Percentiles rank a stretch among this genome's conserved stretches.
Evolutionary conservation across 2,329 filamentous ascomycete genomes (phyloP).

Genomic region (Aureobasidium namibiae): DNA sequence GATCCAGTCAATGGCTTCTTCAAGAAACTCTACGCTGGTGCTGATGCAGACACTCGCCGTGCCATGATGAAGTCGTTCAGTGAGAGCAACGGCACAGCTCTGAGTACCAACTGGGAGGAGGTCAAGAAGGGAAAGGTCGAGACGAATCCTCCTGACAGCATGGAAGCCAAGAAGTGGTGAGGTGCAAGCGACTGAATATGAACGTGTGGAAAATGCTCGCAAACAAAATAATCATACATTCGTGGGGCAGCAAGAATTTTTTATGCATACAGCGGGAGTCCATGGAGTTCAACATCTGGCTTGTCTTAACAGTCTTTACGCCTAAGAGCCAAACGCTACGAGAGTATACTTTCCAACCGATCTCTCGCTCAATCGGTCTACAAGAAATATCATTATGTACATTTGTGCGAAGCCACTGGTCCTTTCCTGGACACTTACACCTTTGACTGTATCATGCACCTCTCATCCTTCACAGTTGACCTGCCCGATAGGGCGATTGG

Average conservation of each 20-base stretch:
- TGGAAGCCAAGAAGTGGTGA: conserved; percentile 65
- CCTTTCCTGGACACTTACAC: too few species aligned
- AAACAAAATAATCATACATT: not conserved
- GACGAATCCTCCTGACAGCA: conserved; percentile 65
- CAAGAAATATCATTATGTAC: too few species aligned
- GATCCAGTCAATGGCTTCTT: conserved; percentile 76
- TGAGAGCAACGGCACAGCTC: conserved; percentile 85
- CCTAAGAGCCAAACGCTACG: too few species aligned
- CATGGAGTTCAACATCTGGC: not conserved
- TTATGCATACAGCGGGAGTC: not conserved
- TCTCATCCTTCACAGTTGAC: too few species aligned
- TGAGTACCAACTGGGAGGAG: conserved; percentile 88
- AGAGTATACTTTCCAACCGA: too few species aligned
- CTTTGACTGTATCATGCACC: too few species aligned
- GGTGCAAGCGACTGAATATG: not conserved
- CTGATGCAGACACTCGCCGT: conserved; percentile 70
- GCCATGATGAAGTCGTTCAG: conserved; percentile 98
- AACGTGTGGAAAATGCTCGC: too few species aligned
- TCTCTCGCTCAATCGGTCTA: too few species aligned
- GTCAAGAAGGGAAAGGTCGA: conserved; percentile 66
- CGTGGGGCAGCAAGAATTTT: not conserved
- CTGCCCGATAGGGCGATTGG: too few species aligned
- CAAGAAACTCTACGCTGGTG: conserved; percentile 73
- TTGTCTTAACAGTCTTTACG: too few species aligned
- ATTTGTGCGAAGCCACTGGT: too few species aligned